phyloP scores from a whole-genome alignment of 768 basidiomycete species.

The Psilocybe subaeruginosa region DNA sequence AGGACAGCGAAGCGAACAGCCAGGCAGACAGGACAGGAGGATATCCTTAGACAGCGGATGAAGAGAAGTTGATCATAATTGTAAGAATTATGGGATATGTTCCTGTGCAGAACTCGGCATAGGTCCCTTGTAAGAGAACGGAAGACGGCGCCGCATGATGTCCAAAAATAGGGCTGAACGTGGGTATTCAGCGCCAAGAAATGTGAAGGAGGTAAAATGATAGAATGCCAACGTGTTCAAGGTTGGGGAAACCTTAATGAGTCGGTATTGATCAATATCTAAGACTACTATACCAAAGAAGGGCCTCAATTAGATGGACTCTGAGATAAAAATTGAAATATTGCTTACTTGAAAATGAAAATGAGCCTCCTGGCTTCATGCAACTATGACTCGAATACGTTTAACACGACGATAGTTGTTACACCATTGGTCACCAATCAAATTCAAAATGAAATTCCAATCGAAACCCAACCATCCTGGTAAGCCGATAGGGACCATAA shows the following conservation, averaged over 20 bases:
- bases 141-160: neutral
- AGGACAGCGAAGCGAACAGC: neutral
- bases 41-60: neutral
- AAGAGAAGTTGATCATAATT: neutral
- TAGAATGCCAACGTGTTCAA: neutral
- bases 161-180: neutral
- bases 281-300: too few species aligned
- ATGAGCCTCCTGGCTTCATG: neutral
- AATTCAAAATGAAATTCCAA: neutral
- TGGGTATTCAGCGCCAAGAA: neutral
- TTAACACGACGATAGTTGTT: neutral
- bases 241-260: too few species aligned
- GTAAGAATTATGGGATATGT: neutral
- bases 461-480: neutral
- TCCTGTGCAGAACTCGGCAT: slow-evolving; percentile 2
- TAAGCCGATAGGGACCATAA: neutral
- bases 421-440: neutral
- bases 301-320: too few species aligned
- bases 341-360: neutral
- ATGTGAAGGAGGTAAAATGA: neutral
- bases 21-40: neutral
- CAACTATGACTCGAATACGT: neutral
- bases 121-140: neutral
- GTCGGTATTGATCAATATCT: too few species aligned
- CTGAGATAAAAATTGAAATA: neutral